Base-by-base conservation (phyloP, 345 rosid genomes). In the Hevea brasiliensis region DNA sequence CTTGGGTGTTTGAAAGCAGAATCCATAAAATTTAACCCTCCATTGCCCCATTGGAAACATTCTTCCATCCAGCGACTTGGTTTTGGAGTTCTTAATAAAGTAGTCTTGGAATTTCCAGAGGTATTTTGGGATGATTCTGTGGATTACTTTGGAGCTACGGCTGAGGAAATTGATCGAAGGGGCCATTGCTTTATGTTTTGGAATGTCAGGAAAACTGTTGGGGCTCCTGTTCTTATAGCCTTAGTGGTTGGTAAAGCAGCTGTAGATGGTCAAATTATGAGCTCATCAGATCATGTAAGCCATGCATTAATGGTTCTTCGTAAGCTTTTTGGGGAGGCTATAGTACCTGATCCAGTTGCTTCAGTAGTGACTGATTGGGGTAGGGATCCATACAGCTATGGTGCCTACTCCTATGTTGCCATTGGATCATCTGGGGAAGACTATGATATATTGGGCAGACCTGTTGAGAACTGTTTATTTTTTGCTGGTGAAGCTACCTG, bases 401-500 rank as follows among this genome's bases (percentile, higher is more conserved):
- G 99, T 74, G 99, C 99, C 59, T 96, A 96, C 86, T 90, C 99
- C 62, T 96, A 93, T 83, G 98, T 96, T 77, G 98, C 99, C 45
- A 86, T 93, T 79, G 99, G 99, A 74, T 88, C 99, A 74, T 93
- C 98, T 47, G 99, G 99, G 61, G 99, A 91, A 85, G 99, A 96
- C 85, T 96, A 96, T 86, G 99, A 96, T 76, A 83, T 88, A 68
- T 69, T 96, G 86, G 98, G 98, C 68, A 84, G 88, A 81, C 99
- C 99, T 68, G 92, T 96, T 80, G 92, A 89, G 70, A 91, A 90
- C 75, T 86, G 97, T 84, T 73, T 96, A 86, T 96, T 96, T 83
- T 96, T 96, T 83, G 99, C 97, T 75, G 99, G 99, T 76, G 99
- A 96, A 84, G 97, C 98, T 70, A 96, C 99, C 62, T 93, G 99